Conservation (phyloP, 164 flowering plant species). For the Liriodendron chinense region DNA sequence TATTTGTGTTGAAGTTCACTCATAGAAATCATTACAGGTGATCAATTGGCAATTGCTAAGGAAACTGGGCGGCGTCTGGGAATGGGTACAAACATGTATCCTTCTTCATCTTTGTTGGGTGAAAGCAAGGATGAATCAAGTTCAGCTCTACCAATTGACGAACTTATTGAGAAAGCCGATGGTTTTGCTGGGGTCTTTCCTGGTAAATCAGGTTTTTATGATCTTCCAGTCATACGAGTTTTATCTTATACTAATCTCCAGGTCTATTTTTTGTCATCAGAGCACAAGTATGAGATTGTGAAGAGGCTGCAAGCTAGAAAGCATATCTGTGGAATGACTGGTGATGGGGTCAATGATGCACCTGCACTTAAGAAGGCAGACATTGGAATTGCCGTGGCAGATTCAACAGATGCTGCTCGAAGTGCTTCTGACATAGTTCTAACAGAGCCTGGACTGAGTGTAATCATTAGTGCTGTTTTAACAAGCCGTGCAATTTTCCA, state of each 20-base stretch:
- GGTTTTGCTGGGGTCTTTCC: constrained; percentile 81
- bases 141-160: constrained; percentile 44
- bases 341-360: constrained; percentile 69
- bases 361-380: constrained; percentile 67
- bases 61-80: constrained; percentile 71
- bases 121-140: constrained; percentile 32
- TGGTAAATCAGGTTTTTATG: constrained; percentile 25
- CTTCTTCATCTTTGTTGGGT: constrained; percentile 54
- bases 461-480: constrained; percentile 6
- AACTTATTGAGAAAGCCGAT: constrained; percentile 66
- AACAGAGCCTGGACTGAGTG: constrained; percentile 9
- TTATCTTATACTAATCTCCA: neutral
- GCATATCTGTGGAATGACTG: constrained; percentile 74
- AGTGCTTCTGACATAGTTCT: constrained; percentile 11
- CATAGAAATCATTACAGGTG: constrained; percentile 31
- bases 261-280: constrained; percentile 22
- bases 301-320: constrained; percentile 51
- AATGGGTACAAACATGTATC: constrained; percentile 73
- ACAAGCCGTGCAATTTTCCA: constrained; percentile 9
- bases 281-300: constrained; percentile 67
- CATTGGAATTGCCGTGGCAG: constrained; percentile 55
- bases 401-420: constrained; percentile 8
- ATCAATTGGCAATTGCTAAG: constrained; percentile 59
- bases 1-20: neutral
- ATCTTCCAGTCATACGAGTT: neutral